phyloP scores from a whole-genome alignment of 371 early-diverging fungal genomes.

The Lichtheimia corymbifera region DNA sequence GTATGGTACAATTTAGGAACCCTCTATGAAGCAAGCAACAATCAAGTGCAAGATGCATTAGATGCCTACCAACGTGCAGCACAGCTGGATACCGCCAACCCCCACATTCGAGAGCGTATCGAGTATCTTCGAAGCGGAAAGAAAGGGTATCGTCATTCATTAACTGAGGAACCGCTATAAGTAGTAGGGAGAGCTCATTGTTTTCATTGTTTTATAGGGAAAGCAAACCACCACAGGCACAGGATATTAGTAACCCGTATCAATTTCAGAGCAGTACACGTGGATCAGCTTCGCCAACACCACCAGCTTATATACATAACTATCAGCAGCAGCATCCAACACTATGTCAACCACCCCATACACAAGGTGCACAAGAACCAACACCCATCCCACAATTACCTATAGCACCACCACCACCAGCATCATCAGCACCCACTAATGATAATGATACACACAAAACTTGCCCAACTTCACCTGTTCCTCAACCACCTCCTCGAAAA shows the following conservation, averaged over 20 bases:
- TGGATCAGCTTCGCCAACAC: conserved; percentile 2
- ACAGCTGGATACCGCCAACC: conserved; percentile 52
- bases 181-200: not conserved
- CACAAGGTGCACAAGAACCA: not conserved
- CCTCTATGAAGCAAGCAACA: conserved; percentile 96
- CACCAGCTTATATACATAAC: not conserved
- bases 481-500: not conserved
- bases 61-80: conserved; percentile 95
- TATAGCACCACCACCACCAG: not conserved
- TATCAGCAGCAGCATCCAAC: not conserved
- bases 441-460: not conserved
- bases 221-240: conserved; percentile 5
- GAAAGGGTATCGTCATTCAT: no score
- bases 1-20: conserved; percentile 97
- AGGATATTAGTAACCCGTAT: conserved; percentile 14
- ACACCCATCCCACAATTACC: not conserved
- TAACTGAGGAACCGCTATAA: no score
- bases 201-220: conserved; percentile 1
- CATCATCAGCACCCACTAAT: not conserved
- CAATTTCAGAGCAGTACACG: conserved; percentile 13
- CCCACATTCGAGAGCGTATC: conserved; percentile 83
- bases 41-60: conserved; percentile 94
- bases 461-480: not conserved
- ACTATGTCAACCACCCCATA: not conserved
- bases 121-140: conserved; percentile 19